phyloP scores from a whole-genome alignment of 2,329 filamentous ascomycete genomes.

The Stagonosporopsis vannaccii region DNA sequence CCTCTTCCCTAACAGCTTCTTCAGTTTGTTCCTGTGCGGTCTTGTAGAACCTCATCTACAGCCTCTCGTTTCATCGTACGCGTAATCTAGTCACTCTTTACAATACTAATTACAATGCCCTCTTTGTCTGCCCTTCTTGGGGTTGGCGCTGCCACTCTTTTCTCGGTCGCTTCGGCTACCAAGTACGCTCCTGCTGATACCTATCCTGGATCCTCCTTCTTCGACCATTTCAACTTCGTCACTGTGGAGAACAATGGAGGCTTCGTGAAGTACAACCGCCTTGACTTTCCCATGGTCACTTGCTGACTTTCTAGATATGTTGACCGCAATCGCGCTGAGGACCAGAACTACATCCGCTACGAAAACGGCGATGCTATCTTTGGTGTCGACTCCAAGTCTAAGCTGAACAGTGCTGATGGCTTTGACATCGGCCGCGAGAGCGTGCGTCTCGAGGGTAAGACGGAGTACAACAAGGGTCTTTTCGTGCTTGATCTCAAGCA shows the following conservation, averaged over 20 bases:
- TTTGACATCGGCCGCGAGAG: slow-evolving; percentile 34
- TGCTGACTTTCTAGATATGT: slow-evolving; percentile 12
- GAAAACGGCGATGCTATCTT: slow-evolving; percentile 42
- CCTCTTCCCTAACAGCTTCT: slow-evolving; percentile 29
- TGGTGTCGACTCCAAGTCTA: slow-evolving; percentile 52
- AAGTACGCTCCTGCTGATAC: slow-evolving; percentile 27
- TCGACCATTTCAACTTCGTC: slow-evolving; percentile 40
- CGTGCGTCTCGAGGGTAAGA: slow-evolving; percentile 40
- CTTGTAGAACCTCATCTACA: slow-evolving; percentile 34
- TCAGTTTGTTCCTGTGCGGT: slow-evolving; percentile 31
- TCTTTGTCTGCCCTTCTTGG: slow-evolving; percentile 38
- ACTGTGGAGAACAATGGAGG: slow-evolving; percentile 34
- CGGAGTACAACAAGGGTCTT: slow-evolving; percentile 40
- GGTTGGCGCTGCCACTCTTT: slow-evolving; percentile 32
- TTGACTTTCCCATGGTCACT: slow-evolving; percentile 3
- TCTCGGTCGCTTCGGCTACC: slow-evolving; percentile 29
- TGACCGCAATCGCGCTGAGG: slow-evolving; percentile 3
- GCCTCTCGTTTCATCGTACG: slow-evolving; percentile 30
- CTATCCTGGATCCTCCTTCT: slow-evolving; percentile 30
- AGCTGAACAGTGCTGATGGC: slow-evolving; percentile 21
- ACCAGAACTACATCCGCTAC: slow-evolving; percentile 14
- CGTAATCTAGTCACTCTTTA: slow-evolving; percentile 32
- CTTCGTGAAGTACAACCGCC: slow-evolving; percentile 33
- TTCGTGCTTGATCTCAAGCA: slow-evolving; percentile 42
- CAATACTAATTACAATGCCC: slow-evolving; percentile 33